These are phyloP conservation scores for Flaveria brownii DNA, from an alignment of 129 eudicot genomes.

Conservation along the genomic window DNA sequence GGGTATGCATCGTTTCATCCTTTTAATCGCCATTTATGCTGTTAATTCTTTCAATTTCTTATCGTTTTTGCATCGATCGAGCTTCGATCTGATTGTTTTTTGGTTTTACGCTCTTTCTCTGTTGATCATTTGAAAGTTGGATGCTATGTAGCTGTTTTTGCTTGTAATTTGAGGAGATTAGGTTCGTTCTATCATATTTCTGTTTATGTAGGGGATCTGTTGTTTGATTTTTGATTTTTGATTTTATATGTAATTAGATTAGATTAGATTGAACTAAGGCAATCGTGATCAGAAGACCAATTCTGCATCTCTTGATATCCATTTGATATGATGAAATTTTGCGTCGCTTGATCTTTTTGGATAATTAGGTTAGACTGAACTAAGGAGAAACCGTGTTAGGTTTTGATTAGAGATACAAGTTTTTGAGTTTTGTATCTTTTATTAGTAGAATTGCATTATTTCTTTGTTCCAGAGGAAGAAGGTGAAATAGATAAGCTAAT, in stretches of 20 bases:
- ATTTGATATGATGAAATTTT: background rate
- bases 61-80: conserved; percentile 28
- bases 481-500: background rate
- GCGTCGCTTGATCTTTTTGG: too few species aligned
- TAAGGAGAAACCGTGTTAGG: background rate
- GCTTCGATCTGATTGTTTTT: conserved; percentile 39
- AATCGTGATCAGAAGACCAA: conserved; percentile 13
- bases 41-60: conserved; percentile 15
- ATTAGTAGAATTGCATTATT: background rate
- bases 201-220: background rate
- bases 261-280: background rate
- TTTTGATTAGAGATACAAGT: conserved; percentile 8
- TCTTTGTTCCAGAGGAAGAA: background rate
- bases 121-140: background rate
- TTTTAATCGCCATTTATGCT: conserved; percentile 6
- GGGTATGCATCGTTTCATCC: conserved; percentile 17
- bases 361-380: too few species aligned
- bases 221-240: conserved; percentile 8
- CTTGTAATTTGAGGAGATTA: conserved; percentile 12
- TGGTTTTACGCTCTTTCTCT: background rate
- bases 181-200: background rate
- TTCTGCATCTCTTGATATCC: conserved; percentile 11
- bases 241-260: conserved; percentile 4
- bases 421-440: background rate
- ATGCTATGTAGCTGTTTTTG: background rate